Evolutionary conservation across 495 filamentous ascomycete species (phyloP).

Genomic region (Penicillium odoratum): DNA sequence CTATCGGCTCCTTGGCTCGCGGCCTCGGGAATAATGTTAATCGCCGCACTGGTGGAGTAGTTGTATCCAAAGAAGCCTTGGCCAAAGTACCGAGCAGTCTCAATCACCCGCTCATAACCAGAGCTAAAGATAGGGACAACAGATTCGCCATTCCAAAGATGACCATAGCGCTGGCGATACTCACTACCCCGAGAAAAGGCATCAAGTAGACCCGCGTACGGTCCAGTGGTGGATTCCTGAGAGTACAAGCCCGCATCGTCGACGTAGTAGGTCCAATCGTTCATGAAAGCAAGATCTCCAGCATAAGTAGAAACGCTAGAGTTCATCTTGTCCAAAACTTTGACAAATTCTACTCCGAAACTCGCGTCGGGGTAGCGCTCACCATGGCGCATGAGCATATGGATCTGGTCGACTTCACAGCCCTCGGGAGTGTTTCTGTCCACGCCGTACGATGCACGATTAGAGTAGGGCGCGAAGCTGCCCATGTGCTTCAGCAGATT

Average conservation of each 20-base stretch:
- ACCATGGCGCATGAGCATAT: conserved; percentile 45
- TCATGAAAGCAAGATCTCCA: conserved; percentile 50
- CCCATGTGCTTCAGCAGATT: conserved; percentile 21
- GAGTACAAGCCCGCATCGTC: conserved; percentile 27
- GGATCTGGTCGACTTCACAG: conserved; percentile 28
- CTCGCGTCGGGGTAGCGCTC: conserved; percentile 47
- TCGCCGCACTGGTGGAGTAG: conserved; percentile 34
- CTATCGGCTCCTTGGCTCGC: conserved; percentile 47
- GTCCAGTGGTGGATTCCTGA: conserved; percentile 42
- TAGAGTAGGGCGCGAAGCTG: conserved; percentile 20
- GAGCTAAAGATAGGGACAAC: conserved; percentile 43
- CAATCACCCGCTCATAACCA: conserved; percentile 48
- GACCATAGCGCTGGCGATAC: conserved; percentile 45
- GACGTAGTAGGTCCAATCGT: conserved; percentile 53
- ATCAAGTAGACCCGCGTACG: conserved; percentile 50
- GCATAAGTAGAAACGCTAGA: conserved; percentile 20
- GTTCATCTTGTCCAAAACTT: not conserved
- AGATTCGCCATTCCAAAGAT: conserved; percentile 35
- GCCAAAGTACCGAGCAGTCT: conserved; percentile 53
- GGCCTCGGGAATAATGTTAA: conserved; percentile 51
- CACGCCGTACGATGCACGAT: conserved; percentile 19
- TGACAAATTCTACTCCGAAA: conserved; percentile 19
- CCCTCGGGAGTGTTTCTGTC: conserved; percentile 20
- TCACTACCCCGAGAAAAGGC: conserved; percentile 42
- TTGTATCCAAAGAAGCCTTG: conserved; percentile 54